phyloP scores from a whole-genome alignment of 495 filamentous ascomycete species.

The Penicillium malachiteum region DNA sequence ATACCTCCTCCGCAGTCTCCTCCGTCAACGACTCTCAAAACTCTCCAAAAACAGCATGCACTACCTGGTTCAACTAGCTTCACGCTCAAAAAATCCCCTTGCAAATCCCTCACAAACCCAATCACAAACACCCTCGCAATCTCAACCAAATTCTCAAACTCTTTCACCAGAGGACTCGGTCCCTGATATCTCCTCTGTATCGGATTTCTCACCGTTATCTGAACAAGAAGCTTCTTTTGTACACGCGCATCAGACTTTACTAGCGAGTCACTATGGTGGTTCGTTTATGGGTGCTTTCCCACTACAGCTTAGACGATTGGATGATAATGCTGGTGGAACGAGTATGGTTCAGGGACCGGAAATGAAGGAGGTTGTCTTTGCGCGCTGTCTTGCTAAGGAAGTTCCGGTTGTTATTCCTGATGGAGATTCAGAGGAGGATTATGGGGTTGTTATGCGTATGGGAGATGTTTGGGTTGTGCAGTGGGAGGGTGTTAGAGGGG shows the following conservation, averaged over 20 bases:
- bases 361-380: constrained; percentile 77
- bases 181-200: constrained; percentile 38
- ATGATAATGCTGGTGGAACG: constrained; percentile 85
- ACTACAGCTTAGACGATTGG: constrained; percentile 68
- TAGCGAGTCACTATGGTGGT: constrained; percentile 76
- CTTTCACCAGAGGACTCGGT: constrained; percentile 37
- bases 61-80: constrained; percentile 38
- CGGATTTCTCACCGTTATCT: constrained; percentile 57
- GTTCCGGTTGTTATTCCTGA: constrained; percentile 54
- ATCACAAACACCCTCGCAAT: constrained; percentile 35
- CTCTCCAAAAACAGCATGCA: constrained; percentile 46
- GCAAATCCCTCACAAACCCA: constrained; percentile 53
- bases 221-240: constrained; percentile 73
- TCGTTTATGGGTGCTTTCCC: constrained; percentile 85
- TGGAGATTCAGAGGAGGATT: constrained; percentile 56
- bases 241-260: constrained; percentile 73
- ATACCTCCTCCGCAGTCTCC: constrained; percentile 80
- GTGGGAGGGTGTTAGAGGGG: constrained; percentile 76
- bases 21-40: constrained; percentile 84
- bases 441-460: constrained; percentile 58
- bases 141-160: constrained; percentile 49
- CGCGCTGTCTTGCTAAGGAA: constrained; percentile 63
- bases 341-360: constrained; percentile 92
- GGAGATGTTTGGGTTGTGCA: constrained; percentile 86
- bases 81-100: constrained; percentile 62